phyloP scores from a whole-genome alignment of 148 eudicot species.

The Silene latifolia region DNA sequence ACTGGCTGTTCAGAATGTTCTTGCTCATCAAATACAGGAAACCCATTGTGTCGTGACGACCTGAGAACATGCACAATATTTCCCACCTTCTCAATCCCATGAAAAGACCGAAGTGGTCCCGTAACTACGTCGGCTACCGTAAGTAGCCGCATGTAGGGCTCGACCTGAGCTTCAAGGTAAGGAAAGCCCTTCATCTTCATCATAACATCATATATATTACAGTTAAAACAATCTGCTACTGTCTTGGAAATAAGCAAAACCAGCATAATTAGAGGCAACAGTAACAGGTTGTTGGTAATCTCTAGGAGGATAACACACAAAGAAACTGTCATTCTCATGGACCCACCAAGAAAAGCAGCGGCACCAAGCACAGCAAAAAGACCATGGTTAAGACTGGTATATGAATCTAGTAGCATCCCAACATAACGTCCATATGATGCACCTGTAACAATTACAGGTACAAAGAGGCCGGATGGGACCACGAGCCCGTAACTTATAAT shows the following conservation, averaged over 20 bases:
- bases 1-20: constrained; percentile 48
- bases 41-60: constrained; percentile 72
- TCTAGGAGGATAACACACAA: constrained; percentile 82
- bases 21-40: constrained; percentile 81
- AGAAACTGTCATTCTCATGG: constrained; percentile 95
- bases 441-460: constrained; percentile 78
- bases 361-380: constrained; percentile 89
- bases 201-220: constrained; percentile 64
- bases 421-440: constrained; percentile 87
- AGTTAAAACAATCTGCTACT: constrained; percentile 76
- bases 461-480: constrained; percentile 83
- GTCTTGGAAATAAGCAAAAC: constrained; percentile 87
- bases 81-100: constrained; percentile 76
- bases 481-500: constrained; percentile 79
- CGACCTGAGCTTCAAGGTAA: constrained; percentile 73
- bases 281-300: constrained; percentile 68
- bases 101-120: constrained; percentile 73
- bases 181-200: constrained; percentile 85
- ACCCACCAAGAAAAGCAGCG: constrained; percentile 87
- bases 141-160: constrained; percentile 95
- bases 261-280: constrained; percentile 78
- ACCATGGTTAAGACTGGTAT: constrained; percentile 70
- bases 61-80: constrained; percentile 62
- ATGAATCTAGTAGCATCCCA: constrained; percentile 65
- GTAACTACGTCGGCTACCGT: constrained; percentile 70